Base-by-base conservation (phyloP, 2,329 filamentous ascomycete genomes). In the Microcyclospora pomicola region DNA sequence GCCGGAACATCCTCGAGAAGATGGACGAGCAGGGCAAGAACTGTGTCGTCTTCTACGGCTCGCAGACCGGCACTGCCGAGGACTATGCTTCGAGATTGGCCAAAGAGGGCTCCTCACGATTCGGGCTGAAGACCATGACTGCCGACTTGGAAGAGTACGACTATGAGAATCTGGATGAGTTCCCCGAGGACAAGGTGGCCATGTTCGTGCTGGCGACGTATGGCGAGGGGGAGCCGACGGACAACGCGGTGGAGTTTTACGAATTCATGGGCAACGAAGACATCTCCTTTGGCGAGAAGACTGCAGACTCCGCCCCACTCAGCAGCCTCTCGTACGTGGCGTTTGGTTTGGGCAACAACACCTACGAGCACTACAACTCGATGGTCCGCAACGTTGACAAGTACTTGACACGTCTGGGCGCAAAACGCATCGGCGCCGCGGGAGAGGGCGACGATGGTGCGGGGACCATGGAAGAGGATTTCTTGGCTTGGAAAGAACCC, bases 381-480 rank as follows among this genome's bases (percentile, higher is more conserved):
- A 94, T 98, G 85, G 87, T 98, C 43, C 85, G 88, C 60, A 83
- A 88, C 46, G 80, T 96, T 41, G 77, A 91, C 64, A 77, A 81
- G 59, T 78, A 77, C 44, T 68, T 98, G 42, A 71, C 77, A 55
- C 88, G 82, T 54, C 71, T 93, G 14, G 91, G 91, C 43, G 91
- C 82, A 10, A 72, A 77, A 55, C 75, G 85, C 49, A 84, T 98
- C 49, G 87, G 91, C 33, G 70, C 78, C 41, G 85, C 87, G 39
- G 91, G 92, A 51, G 88, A 96, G 67, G 91, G 91, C 54, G 91
- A 98, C 54, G 91, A 98, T 59, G 91, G 92, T 47, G 87, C 91
- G 48, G 91, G 92, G 44, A 98, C 91, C 40, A 98, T 98, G 92
- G 91, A 98, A 66, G 92, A 98, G 66, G 92, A 98, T 56, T 98